phyloP scores from a whole-genome alignment of 306 rosid species.

The barrel medic (Medicago truncatula) region MtrunA17r5.0-ANR NC_053049.1:43543501-43544000 shows the following conservation, averaged over 20 bases:
- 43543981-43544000: constrained; percentile 66
- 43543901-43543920: constrained; percentile 65
- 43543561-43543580: constrained; percentile 78
- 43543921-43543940: constrained; percentile 99
- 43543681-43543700: constrained; percentile 85
- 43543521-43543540: constrained; percentile 6
- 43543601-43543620: constrained; percentile 78
- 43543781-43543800: background rate
- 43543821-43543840: background rate
- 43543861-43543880: background rate
- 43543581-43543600: constrained; percentile 99
- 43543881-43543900: constrained; percentile 18
- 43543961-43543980: constrained; percentile 99
- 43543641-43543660: constrained; percentile 99
- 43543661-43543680: constrained; percentile 91
- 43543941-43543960: constrained; percentile 84
- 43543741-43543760: constrained; percentile 29
- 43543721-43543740: constrained; percentile 68
- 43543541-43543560: constrained; percentile 43
- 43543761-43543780: constrained; percentile 19
- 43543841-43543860: background rate
- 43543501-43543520: background rate
- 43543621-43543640: constrained; percentile 75
- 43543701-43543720: constrained; percentile 67
- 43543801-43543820: background rate